Conservation (phyloP, 306 rosid genomes). For the Cucurbita moschata region DNA sequence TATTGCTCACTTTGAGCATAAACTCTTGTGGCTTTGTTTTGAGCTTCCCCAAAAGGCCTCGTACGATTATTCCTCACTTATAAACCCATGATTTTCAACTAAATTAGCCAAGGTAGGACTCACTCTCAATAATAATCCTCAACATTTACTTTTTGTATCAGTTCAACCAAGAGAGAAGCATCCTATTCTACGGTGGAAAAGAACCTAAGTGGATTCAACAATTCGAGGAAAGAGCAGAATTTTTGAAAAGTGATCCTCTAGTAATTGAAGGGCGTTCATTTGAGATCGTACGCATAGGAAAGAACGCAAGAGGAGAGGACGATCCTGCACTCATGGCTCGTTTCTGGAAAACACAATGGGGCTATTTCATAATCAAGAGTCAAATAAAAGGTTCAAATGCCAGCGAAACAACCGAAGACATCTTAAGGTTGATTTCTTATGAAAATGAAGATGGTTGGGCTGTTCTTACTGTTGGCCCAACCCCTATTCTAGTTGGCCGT, state of each 20-base stretch:
- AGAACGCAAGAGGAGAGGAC: background rate
- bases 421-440: background rate
- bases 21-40: no score
- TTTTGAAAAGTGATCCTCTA: background rate
- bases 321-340: background rate
- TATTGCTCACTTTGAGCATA: no score
- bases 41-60: no score
- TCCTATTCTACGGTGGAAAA: slow-evolving; percentile 1
- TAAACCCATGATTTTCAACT: no score
- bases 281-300: background rate
- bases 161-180: slow-evolving; percentile 1
- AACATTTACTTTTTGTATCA: background rate
- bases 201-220: background rate
- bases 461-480: background rate
- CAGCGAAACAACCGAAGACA: background rate
- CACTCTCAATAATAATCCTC: no score
- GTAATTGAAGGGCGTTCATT: slow-evolving; percentile 1
- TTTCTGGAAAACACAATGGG: slow-evolving; percentile 4
- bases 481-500: slow-evolving; percentile 15
- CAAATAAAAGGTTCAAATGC: background rate
- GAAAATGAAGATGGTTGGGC: slow-evolving; percentile 1
- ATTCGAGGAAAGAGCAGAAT: background rate
- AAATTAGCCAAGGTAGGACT: no score
- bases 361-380: background rate
- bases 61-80: no score